These are phyloP conservation scores for Cytospora schulzeri DNA, from an alignment of 2,329 filamentous ascomycete genomes.

Conservation along the genomic window DNA sequence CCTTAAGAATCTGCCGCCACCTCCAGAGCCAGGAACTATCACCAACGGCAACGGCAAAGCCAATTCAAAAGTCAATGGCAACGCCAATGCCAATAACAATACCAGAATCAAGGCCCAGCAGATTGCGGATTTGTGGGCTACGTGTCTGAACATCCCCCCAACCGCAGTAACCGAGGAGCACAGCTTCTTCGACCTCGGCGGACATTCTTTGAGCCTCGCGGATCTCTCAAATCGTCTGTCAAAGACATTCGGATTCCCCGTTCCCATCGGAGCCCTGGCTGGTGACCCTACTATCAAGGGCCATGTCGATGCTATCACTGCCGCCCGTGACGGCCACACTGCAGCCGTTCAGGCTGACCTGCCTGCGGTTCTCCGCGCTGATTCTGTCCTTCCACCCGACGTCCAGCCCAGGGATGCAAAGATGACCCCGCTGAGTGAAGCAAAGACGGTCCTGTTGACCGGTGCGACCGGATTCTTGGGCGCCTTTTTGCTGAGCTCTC, in stretches of 20 bases:
- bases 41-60: conserved; percentile 44
- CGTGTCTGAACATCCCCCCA: conserved; percentile 65
- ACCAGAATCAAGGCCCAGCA: conserved; percentile 67
- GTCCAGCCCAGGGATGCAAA: conserved; percentile 60
- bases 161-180: conserved; percentile 68
- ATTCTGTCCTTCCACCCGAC: conserved; percentile 69
- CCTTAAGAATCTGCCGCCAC: conserved; percentile 69
- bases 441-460: conserved; percentile 70
- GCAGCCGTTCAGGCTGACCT: conserved; percentile 76
- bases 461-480: conserved; percentile 78
- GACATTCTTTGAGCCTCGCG: conserved; percentile 77
- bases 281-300: conserved; percentile 72
- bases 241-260: conserved; percentile 70
- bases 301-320: conserved; percentile 71
- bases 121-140: conserved; percentile 73
- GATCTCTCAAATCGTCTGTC: conserved; percentile 73
- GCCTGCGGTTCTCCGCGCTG: conserved; percentile 67
- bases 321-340: conserved; percentile 71
- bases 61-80: conserved; percentile 60
- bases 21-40: conserved; percentile 46
- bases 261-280: conserved; percentile 71
- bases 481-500: conserved; percentile 70
- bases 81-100: conserved; percentile 52
- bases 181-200: conserved; percentile 80
- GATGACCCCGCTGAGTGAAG: conserved; percentile 63